Base-by-base conservation (phyloP, 345 rosid species). In the Turritis glabra region DNA sequence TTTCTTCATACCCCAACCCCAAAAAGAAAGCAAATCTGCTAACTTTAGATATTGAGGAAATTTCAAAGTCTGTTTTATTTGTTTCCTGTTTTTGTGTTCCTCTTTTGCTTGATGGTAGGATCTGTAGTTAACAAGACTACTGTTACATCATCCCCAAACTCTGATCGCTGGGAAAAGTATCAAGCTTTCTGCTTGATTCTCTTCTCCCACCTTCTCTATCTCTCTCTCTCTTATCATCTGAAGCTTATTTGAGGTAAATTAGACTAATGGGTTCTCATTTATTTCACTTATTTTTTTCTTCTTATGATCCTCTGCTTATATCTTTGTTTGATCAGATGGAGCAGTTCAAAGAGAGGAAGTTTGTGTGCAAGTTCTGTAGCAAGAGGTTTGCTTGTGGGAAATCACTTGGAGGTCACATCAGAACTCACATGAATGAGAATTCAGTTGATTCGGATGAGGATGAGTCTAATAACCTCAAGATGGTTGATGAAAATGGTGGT, bases 391-490 rank as follows among this genome's bases (percentile, higher is more conserved):
- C 89, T 11, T 88, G 95, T 77, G 96, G 95, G 26, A 92, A 90
- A 83, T 88, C 96, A 57, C 84, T 92, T 14, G 96, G 98, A 40
- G 95, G 98, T 59, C 98, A 92, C 77, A 85, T 92, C 64, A 86
- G 96, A 84, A 88, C 91, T 82, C 98, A 92, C 72, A 82, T 78
- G 80, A 85, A 80, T 52, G 72, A 78, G 48, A 80, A 75, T 50
- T 84, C 84, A 62, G 48, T 55, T 75, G 77, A 75, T 72, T 74
- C 80, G 27, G 82, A 75, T 61, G 87, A 73, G 1, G 85, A 75
- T 43, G 87, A 76, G 14, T 43, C 77, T 56, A 76, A 66, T 55
- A 79, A 81, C 58, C 69, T 79, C 74, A 79, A 71, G 59, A 79
- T 56, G 62, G 76, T 55, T n/a, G 25, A 65, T 64, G 90, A 88